phyloP scores from a whole-genome alignment of 2,329 filamentous ascomycete species.

The Geosmithia morbida region DNA sequence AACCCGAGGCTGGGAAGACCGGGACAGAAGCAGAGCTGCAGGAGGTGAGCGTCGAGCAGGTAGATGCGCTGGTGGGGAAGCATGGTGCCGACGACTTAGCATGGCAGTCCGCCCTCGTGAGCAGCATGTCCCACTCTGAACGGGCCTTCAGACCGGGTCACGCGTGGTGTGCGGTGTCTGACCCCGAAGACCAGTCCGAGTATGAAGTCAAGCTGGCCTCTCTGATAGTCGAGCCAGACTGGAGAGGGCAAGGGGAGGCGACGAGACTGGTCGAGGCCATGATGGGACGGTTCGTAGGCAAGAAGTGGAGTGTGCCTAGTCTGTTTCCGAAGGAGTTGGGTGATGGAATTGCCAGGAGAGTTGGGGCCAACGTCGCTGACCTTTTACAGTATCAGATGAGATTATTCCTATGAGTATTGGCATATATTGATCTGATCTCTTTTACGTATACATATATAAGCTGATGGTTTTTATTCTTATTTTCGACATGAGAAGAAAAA shows the following conservation, averaged over 20 bases:
- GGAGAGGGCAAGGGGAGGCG: conserved; percentile 6
- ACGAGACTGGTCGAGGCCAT: conserved; percentile 6
- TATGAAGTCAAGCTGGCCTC: conserved; percentile 3
- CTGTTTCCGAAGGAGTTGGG: conserved; percentile 5
- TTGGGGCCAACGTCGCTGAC: conserved; percentile 2
- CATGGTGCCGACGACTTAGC: conserved; percentile 6
- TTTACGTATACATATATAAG: no score
- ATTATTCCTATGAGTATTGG: background rate
- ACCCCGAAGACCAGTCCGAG: conserved; percentile 5
- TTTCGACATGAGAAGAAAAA: no score
- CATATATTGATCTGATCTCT: no score
- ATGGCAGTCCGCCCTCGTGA: conserved; percentile 6
- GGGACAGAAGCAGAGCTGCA: background rate
- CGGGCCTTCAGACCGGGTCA: conserved; percentile 6
- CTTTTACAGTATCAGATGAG: conserved; percentile 5
- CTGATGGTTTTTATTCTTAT: no score
- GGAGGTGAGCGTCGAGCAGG: conserved; percentile 4
- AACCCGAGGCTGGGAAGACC: background rate
- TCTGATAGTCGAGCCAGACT: conserved; percentile 7
- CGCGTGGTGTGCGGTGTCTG: conserved; percentile 7
- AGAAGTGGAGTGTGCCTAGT: conserved; percentile 4
- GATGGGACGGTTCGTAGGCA: conserved; percentile 6
- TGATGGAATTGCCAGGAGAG: conserved; percentile 3
- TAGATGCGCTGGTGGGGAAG: conserved; percentile 3
- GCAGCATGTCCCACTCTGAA: background rate